Conservation (phyloP, 306 rosid species). For the Pterocarpus santalinus region DNA sequence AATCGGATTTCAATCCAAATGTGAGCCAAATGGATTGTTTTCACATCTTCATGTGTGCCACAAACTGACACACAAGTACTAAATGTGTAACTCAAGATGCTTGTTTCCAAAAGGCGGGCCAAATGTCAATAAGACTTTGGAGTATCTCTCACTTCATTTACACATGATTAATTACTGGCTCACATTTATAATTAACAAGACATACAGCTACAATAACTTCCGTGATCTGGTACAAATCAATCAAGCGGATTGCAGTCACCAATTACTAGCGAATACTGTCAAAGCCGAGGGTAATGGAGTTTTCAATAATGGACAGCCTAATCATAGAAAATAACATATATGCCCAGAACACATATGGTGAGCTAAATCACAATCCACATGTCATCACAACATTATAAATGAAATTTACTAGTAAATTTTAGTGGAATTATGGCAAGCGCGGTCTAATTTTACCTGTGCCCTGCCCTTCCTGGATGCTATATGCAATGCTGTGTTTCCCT, state of each 20-base stretch:
- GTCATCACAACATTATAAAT: background rate
- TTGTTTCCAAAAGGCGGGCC: too few species aligned
- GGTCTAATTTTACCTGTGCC: conserved; percentile 63
- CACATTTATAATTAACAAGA: too few species aligned
- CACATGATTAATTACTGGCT: too few species aligned
- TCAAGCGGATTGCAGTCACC: background rate
- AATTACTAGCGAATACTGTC: background rate
- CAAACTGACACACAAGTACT: conserved; percentile 1
- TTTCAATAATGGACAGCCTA: background rate
- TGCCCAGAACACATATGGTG: background rate
- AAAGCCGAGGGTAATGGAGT: background rate
- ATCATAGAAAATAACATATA: background rate
- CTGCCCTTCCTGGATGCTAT: conserved; percentile 91
- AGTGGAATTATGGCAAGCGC: background rate
- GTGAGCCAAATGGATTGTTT: conserved; percentile 14
- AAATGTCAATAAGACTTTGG: too few species aligned
- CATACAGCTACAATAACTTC: too few species aligned
- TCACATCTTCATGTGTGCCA: conserved; percentile 9
- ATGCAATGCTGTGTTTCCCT: conserved; percentile 86
- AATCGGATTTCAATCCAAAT: conserved; percentile 3
- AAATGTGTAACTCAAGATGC: background rate
- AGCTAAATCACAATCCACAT: conserved; percentile 3
- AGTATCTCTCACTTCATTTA: too few species aligned
- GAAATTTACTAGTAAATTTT: background rate
- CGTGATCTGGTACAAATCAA: background rate